Percentiles rank a stretch among this genome's conserved stretches.
Conservation (phyloP, 306 rosid species). For the Sechiopsis laciniata region DNA sequence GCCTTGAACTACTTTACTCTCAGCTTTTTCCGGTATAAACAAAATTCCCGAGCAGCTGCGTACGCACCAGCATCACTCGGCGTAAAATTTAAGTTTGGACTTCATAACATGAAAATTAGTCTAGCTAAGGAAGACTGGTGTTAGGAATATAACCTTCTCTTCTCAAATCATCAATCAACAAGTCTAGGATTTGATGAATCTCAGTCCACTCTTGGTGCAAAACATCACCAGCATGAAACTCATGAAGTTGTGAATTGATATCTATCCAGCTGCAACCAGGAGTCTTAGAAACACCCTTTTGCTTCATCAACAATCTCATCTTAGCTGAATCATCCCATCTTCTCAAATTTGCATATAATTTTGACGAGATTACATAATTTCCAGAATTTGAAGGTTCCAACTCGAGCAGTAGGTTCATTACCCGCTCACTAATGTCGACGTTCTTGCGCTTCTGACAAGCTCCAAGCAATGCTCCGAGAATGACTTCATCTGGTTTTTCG, state of each 20-base stretch:
- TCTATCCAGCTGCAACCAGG: constrained; percentile 99
- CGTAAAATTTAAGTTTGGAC: not conserved
- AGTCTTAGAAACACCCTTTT: constrained; percentile 74
- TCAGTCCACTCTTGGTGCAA: constrained; percentile 32
- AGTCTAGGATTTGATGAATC: constrained; percentile 35
- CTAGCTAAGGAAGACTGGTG: constrained; percentile 19
- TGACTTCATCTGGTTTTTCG: constrained; percentile 72
- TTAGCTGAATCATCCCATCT: constrained; percentile 86
- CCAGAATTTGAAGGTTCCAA: constrained; percentile 88
- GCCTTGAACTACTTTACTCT: not conserved
- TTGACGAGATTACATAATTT: constrained; percentile 76
- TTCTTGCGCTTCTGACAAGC: constrained; percentile 70
- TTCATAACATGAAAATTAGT: constrained; percentile 4
- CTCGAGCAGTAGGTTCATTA: constrained; percentile 57
- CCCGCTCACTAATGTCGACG: constrained; percentile 55
- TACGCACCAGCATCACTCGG: not conserved
- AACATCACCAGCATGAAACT: constrained; percentile 74
- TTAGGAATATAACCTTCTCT: constrained; percentile 73
- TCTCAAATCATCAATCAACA: constrained; percentile 57
- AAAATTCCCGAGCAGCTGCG: not conserved
- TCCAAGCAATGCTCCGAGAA: constrained; percentile 75
- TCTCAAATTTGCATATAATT: constrained; percentile 54
- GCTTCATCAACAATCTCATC: constrained; percentile 77
- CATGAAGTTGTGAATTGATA: constrained; percentile 53
- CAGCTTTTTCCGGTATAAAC: not conserved